Percentiles rank a stretch among this genome's conserved stretches.
phyloP scores from a whole-genome alignment of 2,329 filamentous ascomycete species.

The Pseudocercospora fuligena region DNA sequence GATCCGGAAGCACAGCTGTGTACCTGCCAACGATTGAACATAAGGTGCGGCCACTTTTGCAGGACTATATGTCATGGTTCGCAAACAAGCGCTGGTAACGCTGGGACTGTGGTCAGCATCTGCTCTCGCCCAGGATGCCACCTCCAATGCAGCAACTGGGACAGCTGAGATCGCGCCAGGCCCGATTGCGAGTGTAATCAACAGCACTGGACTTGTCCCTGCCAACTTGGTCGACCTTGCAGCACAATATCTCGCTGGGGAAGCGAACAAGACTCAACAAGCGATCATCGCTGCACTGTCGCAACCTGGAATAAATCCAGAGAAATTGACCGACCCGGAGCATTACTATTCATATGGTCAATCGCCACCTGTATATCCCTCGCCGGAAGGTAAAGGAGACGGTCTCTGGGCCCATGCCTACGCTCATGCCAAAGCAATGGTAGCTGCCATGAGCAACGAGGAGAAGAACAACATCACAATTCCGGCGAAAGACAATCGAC shows the following conservation, averaged over 20 bases:
- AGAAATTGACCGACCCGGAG: conserved; percentile 31
- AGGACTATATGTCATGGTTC: background rate
- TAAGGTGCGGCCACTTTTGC: background rate
- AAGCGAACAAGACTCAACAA: conserved; percentile 23
- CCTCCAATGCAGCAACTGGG: background rate
- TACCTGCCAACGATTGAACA: background rate
- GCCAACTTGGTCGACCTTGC: conserved; percentile 20
- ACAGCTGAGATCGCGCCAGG: conserved; percentile 1
- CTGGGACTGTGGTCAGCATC: background rate
- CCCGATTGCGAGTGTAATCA: conserved; percentile 21
- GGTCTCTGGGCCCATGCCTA: conserved; percentile 47
- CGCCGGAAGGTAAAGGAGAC: conserved; percentile 29
- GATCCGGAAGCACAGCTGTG: too few species aligned
- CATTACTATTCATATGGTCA: conserved; percentile 38
- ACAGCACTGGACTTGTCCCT: conserved; percentile 22
- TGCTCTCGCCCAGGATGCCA: background rate
- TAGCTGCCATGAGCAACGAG: conserved; percentile 44
- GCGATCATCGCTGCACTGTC: conserved; percentile 17
- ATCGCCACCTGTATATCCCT: conserved; percentile 39
- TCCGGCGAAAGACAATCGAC: conserved; percentile 22
- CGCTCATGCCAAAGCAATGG: conserved; percentile 45
- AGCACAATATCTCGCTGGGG: conserved; percentile 15
- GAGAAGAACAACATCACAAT: conserved; percentile 50
- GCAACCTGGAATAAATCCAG: conserved; percentile 16
- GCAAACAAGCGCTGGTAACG: background rate